These are phyloP conservation scores for Globisporangium carolinianum DNA, from an alignment of 352 stramenopile genomes.

Conservation along the genomic window DNA sequence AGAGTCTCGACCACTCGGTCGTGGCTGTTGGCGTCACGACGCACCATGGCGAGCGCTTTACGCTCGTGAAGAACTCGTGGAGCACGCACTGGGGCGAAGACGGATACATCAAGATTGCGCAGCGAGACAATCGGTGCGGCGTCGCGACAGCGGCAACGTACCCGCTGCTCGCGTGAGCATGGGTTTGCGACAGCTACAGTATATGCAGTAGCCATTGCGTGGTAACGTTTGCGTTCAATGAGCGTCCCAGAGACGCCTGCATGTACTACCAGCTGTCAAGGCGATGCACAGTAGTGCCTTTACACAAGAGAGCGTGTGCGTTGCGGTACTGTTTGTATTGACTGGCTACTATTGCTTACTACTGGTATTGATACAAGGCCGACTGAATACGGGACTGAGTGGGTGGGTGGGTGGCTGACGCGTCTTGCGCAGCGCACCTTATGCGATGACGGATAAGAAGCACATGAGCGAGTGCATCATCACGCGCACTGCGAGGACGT, in stretches of 20 bases:
- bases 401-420: too few relatives aligned
- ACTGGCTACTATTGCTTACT: background rate
- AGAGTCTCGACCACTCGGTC: slow-evolving; percentile 91
- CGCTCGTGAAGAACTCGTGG: slow-evolving; percentile 94
- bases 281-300: too few relatives aligned
- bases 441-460: background rate
- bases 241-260: too few relatives aligned
- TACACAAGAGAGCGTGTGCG: too few relatives aligned
- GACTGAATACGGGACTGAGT: background rate
- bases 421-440: background rate
- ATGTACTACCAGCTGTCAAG: too few relatives aligned
- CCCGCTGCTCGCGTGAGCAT: slow-evolving; percentile 45
- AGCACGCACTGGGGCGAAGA: slow-evolving; percentile 91
- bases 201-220: too few relatives aligned
- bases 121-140: slow-evolving; percentile 93
- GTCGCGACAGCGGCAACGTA: slow-evolving; percentile 89
- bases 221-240: too few relatives aligned
- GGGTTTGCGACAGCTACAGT: too few relatives aligned
- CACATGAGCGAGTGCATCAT: too few relatives aligned
- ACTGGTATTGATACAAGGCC: background rate
- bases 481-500: slow-evolving; percentile 17
- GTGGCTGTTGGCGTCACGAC: slow-evolving; percentile 88
- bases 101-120: slow-evolving; percentile 89
- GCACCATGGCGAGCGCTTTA: slow-evolving; percentile 89
- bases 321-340: too few relatives aligned